Conservation (phyloP, 2,329 filamentous ascomycete genomes). For the Stenocarpella maydis region DNA sequence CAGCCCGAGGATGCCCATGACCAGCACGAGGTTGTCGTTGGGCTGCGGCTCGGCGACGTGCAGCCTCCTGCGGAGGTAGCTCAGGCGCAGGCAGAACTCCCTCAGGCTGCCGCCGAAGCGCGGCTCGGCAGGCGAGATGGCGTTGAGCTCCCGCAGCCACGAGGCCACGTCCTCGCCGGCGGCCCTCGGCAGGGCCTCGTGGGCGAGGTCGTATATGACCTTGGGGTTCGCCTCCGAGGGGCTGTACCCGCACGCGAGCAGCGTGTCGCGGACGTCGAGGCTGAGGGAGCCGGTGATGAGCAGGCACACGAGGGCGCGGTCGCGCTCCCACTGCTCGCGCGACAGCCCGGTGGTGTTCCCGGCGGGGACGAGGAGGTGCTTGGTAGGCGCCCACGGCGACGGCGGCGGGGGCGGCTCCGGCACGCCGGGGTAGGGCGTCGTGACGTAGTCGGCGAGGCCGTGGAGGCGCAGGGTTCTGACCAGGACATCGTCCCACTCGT, state of each 20-base stretch:
- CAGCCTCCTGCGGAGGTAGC: constrained; percentile 32
- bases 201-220: constrained; percentile 31
- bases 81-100: constrained; percentile 28
- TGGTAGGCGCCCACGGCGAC: constrained; percentile 11
- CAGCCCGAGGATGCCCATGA: constrained; percentile 34
- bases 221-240: constrained; percentile 29
- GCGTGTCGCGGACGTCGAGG: constrained; percentile 34
- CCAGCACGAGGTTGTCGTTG: constrained; percentile 35
- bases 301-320: constrained; percentile 32
- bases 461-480: constrained; percentile 29
- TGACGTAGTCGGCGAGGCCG: constrained; percentile 31
- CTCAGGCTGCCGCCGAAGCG: constrained; percentile 33
- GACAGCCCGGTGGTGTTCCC: background rate
- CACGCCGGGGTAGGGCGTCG: constrained; percentile 20
- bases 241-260: constrained; percentile 34
- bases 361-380: background rate
- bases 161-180: constrained; percentile 29
- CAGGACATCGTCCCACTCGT: constrained; percentile 35
- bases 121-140: constrained; percentile 28
- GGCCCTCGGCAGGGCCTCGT: constrained; percentile 30
- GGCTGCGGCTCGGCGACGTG: constrained; percentile 35
- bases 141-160: constrained; percentile 33
- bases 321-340: constrained; percentile 28
- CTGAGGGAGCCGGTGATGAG: constrained; percentile 34
- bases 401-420: constrained; percentile 17